Percentiles rank a stretch among this genome's conserved stretches.
Conservation (phyloP, 345 rosid species). For the Eucalyptus cloeziana region DNA sequence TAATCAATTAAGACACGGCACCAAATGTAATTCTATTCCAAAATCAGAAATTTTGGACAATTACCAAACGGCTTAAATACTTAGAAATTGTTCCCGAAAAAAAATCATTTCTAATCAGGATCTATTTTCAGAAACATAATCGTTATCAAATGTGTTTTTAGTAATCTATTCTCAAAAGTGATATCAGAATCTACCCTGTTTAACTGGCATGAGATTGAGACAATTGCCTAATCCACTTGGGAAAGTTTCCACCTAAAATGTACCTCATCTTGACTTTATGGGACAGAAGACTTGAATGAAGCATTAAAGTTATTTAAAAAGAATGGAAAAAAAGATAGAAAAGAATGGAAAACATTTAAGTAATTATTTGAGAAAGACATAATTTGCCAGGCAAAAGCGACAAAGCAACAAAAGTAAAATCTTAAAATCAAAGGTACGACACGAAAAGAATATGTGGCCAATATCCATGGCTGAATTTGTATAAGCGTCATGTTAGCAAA, state of each 20-base stretch:
- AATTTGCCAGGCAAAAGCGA: background rate
- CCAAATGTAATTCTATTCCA: no score
- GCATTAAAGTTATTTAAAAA: background rate
- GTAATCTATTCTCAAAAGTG: background rate
- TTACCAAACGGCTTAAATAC: no score
- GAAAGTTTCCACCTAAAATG: background rate
- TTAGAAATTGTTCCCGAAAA: no score
- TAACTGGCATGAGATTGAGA: background rate
- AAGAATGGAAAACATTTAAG: background rate
- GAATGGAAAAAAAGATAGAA: background rate
- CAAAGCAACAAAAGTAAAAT: background rate
- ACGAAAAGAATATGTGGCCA: background rate
- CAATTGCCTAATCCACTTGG: background rate
- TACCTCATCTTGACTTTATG: background rate
- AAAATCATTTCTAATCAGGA: no score
- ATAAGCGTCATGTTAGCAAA: no score
- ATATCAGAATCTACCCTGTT: background rate
- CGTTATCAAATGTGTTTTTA: no score
- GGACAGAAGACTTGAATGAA: background rate
- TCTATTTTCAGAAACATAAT: no score
- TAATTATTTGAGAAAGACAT: background rate
- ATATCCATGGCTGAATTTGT: no score
- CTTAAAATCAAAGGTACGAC: background rate
- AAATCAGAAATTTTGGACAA: no score
- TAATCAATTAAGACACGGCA: no score